Base-by-base conservation (phyloP, 2,329 filamentous ascomycete genomes). In the Fusarium floridanum region DNA sequence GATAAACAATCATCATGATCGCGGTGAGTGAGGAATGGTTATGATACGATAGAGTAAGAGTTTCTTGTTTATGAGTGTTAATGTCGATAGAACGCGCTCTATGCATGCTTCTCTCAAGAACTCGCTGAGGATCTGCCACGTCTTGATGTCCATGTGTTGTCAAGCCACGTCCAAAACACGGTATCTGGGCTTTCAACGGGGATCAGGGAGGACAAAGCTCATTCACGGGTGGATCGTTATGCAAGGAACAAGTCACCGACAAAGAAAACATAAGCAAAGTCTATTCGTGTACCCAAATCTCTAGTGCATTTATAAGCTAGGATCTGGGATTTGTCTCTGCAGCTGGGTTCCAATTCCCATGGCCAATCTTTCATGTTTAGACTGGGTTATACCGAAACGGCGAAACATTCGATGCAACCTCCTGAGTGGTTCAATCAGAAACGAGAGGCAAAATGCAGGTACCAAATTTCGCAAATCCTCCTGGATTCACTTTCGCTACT, bases 1-100 rank as follows among this genome's bases (percentile, higher is more conserved):
- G 63, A 68, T 73, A 66, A 67, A 68, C 64, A 75, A 74, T 65
- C 61, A 61, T 67, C 55, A 61, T 67, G 43, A 73, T 72, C 57
- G 67, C 59, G 65, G 66, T 61, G 61, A 56, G 66, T 61, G 61
- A 56, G 34, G 61, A 56, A 64, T 37, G 39, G 22, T 27, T 17
- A 24, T 50, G 59, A 53, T 36, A 37, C 56, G 60, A 39, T 45
- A 20, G 7, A 50, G 16, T 50, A 29, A 3, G 14, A n/a, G 56
- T 53, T 37, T 50, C 43, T 67, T 67, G 45, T 45, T 45, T 57
- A 27, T 50, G 16, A 16, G 10, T 4, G 48, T 36, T 48, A 59
- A 43, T 22, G 22, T 3, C 16, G 48, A 53, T 17, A 29, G n/a
- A 27, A 53, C 48, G 48, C 48, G 48, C 16, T 29, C 17, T 17